Percentiles rank a stretch among this genome's conserved stretches.
These are phyloP conservation scores for Beauveria australis DNA, from an alignment of 2,329 filamentous ascomycete genomes.

Conservation along the genomic window DNA sequence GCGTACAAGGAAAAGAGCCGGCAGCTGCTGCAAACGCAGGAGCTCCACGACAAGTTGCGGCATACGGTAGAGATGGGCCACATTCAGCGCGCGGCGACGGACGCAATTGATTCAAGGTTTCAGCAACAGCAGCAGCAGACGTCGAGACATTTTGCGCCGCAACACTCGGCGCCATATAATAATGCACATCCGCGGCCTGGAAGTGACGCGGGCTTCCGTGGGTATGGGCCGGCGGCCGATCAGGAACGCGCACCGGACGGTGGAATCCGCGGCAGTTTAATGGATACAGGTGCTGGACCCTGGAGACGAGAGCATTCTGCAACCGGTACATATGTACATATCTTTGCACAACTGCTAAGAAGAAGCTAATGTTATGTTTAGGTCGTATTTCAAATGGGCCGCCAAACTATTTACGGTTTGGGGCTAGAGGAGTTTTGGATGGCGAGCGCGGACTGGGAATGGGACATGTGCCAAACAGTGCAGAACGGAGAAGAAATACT, in stretches of 20 bases:
- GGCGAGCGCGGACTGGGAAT: background rate
- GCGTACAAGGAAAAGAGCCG: constrained; percentile 63
- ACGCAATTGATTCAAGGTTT: constrained; percentile 26
- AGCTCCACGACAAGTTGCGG: constrained; percentile 54
- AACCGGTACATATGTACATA: background rate
- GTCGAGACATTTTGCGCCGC: constrained; percentile 12
- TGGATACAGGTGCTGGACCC: background rate
- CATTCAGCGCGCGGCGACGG: constrained; percentile 45
- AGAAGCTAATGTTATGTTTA: background rate
- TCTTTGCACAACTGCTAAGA: no score
- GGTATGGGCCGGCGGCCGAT: background rate
- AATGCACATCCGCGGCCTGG: background rate
- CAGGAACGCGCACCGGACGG: background rate
- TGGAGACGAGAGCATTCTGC: background rate
- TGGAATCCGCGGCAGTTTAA: background rate
- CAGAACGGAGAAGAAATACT: background rate
- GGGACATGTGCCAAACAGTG: constrained; percentile 1
- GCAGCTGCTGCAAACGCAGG: constrained; percentile 60
- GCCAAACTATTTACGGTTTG: background rate
- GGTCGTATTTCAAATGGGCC: background rate
- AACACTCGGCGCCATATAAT: constrained; percentile 4
- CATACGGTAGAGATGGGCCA: constrained; percentile 45
- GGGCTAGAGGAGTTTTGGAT: background rate
- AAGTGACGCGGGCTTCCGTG: background rate
- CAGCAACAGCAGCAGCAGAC: constrained; percentile 6